Evolutionary conservation across 2,329 filamentous ascomycete genomes (phyloP), one percentile per base, ranked within the genome.

Genomic region (Thielaviopsis musarum): DNA sequence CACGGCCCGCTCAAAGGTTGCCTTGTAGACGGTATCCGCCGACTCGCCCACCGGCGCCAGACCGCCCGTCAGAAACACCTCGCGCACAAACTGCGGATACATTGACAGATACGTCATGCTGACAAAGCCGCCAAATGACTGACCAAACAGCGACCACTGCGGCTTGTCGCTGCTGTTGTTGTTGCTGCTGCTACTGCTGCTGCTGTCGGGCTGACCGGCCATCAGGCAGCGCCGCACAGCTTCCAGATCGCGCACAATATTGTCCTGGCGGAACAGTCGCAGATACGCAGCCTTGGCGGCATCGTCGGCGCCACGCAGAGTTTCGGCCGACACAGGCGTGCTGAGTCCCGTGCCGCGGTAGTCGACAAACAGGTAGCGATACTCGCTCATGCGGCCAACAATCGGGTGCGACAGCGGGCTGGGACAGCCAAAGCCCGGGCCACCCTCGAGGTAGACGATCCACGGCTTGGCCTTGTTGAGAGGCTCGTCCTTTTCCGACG

Each of bases 41-140:
- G 76, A 75, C 62, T 80, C 80, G 57, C 85, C 82, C 12, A 95
- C 73, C 0, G 91, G 87, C 15, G 88, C 85, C 52, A 96, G 75
- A 0, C 91, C 91, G 45, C 91, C 91, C 12, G 87, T 88, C 38
- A 91, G 76, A 68, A 95, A 97, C 24, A 82, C 82, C 72, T 97
- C 91, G 30, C 83, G 81, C 24, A 97, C 71, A 0, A 87, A 86
- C 60, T 89, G 79, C 0, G 88, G 88, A 65, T 81, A 84, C 68
- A 87, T 83, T 2, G 87, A 93, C 17, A 97, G 78, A 69, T 96
- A 97, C 7, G 86, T 91, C 38, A 89, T 75, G 54, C 77, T 79
- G 67, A 90, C 88, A 70, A 95, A 96, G 0, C 91, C 91, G 48
- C 91, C 91, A 70, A 95, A 97, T 17, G 85, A 91, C 72, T 96